Conservation (phyloP, 176 grass and related monocot genomes). For the Triticum turgidum region DNA sequence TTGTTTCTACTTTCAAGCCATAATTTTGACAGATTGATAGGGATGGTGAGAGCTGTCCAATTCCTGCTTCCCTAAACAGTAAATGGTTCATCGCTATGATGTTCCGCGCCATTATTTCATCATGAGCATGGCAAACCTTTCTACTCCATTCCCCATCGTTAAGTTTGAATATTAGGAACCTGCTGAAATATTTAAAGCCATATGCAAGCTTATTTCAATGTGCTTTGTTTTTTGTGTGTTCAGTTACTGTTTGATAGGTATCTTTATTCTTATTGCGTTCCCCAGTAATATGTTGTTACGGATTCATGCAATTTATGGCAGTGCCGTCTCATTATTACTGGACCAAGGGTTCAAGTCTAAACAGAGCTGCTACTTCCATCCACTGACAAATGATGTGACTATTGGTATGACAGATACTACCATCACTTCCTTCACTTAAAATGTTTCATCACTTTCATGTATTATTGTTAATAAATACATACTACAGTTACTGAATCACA, state of each 20-base stretch:
- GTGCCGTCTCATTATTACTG: constrained; percentile 82
- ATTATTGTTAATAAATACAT: background rate
- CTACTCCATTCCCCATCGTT: background rate
- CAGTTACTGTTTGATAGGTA: constrained; percentile 15
- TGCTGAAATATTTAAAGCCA: constrained; percentile 13
- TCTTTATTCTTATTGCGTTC: constrained; percentile 4
- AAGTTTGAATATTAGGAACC: background rate
- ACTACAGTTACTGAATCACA: background rate
- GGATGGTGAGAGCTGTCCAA: background rate
- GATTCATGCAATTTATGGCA: constrained; percentile 36
- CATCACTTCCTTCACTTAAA: constrained; percentile 2
- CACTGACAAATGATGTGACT: constrained; percentile 92
- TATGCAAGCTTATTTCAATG: background rate
- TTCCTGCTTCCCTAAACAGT: background rate
- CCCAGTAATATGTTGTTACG: constrained; percentile 13
- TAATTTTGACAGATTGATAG: constrained; percentile 1
- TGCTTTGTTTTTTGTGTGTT: background rate
- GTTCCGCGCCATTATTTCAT: background rate
- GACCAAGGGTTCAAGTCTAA: constrained; percentile 84
- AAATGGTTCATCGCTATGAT: background rate
- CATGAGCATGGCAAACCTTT: background rate
- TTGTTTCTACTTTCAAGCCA: constrained; percentile 17
- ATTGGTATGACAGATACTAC: constrained; percentile 60
- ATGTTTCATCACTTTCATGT: background rate
- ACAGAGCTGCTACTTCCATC: constrained; percentile 82